Evolutionary conservation across 1,139 yeast species (phyloP).

Genomic region (Groenewaldozyma sp.): DNA sequence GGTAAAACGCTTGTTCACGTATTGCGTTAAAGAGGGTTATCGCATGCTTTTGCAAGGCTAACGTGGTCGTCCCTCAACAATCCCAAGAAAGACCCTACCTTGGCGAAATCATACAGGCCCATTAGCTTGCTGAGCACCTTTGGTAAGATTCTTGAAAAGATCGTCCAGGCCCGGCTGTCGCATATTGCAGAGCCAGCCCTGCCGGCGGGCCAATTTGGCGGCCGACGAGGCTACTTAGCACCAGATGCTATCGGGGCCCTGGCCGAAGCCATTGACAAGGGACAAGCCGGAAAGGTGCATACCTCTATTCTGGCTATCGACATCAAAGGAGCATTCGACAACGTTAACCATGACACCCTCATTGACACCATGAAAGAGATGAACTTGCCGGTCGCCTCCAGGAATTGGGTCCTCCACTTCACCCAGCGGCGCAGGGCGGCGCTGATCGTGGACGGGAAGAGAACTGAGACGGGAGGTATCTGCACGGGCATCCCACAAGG

Average conservation of each 20-base stretch:
- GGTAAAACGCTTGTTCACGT: not conserved
- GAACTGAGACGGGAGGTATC: not conserved
- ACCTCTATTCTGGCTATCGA: slow-evolving; percentile 9
- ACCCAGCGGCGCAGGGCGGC: slow-evolving; percentile 3
- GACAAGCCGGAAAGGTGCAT: not conserved
- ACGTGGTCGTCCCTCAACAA: not conserved
- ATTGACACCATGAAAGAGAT: slow-evolving; percentile 5
- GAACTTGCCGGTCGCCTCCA: slow-evolving; percentile 6
- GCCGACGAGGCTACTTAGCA: slow-evolving; percentile 10
- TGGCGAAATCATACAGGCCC: not conserved
- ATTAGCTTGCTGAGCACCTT: not conserved
- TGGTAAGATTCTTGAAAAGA: not conserved
- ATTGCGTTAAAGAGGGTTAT: not conserved
- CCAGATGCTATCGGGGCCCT: slow-evolving; percentile 9
- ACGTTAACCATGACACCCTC: slow-evolving; percentile 10
- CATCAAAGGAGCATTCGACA: slow-evolving; percentile 14
- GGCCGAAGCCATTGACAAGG: slow-evolving; percentile 1
- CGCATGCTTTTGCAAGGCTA: not conserved
- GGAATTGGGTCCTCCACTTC: slow-evolving; percentile 8
- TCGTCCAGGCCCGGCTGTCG: not conserved
- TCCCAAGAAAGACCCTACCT: not conserved
- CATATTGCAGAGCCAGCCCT: slow-evolving; percentile 2
- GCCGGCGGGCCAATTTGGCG: slow-evolving; percentile 9
- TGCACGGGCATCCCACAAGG: slow-evolving; percentile 16
- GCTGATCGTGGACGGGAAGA: slow-evolving; percentile 5